Evolutionary conservation across 345 rosid species (phyloP).

Genomic region (Rubroshorea leprosula): DNA sequence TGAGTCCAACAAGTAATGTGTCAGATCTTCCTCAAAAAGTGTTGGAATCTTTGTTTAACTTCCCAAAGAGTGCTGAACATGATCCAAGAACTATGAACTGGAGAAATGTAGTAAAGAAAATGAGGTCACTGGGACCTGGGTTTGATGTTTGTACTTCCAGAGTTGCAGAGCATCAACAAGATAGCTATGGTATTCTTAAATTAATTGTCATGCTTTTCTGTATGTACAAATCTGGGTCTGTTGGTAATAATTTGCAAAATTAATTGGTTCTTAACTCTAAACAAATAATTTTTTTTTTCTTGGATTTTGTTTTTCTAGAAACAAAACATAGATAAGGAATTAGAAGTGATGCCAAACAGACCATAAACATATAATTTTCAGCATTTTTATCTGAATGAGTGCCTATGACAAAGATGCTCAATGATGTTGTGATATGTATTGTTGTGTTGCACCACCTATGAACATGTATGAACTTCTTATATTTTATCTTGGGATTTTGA

Average conservation of each 20-base stretch:
- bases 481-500: background rate
- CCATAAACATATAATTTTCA: background rate
- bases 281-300: too few relatives aligned
- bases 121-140: slow-evolving; percentile 57
- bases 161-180: slow-evolving; percentile 34
- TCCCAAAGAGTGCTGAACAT: slow-evolving; percentile 50
- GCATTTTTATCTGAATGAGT: background rate
- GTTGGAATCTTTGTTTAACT: slow-evolving; percentile 74
- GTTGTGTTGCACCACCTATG: background rate
- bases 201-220: background rate
- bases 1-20: slow-evolving; percentile 31
- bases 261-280: background rate
- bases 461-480: background rate
- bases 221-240: background rate
- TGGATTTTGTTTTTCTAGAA: too few relatives aligned
- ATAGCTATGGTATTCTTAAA: slow-evolving; percentile 31
- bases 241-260: background rate
- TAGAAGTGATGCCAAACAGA: too few relatives aligned
- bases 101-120: slow-evolving; percentile 77
- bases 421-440: too few relatives aligned
- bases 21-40: slow-evolving; percentile 69
- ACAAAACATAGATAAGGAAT: too few relatives aligned
- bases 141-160: slow-evolving; percentile 39
- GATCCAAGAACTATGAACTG: slow-evolving; percentile 78
- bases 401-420: background rate